Percentiles rank a stretch among this genome's conserved stretches.
Evolutionary conservation across 2,329 filamentous ascomycete species (phyloP).

Genomic region (Aspergillus fumigatiaffinis): DNA sequence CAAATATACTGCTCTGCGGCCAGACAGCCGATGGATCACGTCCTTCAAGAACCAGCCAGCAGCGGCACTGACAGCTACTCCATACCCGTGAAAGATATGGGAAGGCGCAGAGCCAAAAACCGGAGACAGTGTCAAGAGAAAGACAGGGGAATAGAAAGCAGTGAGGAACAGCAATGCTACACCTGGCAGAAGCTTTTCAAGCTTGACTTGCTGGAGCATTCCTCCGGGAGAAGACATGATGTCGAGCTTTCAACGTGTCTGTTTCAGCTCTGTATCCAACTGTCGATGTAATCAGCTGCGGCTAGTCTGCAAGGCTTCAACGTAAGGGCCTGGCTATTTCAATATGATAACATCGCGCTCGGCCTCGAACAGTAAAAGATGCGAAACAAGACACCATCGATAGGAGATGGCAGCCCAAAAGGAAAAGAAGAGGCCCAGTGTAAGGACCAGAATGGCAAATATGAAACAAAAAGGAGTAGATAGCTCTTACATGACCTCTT

Average conservation of each 20-base stretch:
- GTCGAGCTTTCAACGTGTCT: conserved; percentile 10
- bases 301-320: conserved; percentile 3
- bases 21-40: conserved; percentile 46
- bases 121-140: conserved; percentile 71
- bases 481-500: conserved; percentile 14
- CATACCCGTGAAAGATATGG: conserved; percentile 64
- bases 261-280: background rate
- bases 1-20: conserved; percentile 47
- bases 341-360: background rate
- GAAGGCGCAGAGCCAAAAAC: conserved; percentile 84
- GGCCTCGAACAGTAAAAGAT: background rate
- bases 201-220: conserved; percentile 23
- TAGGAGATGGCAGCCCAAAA: background rate
- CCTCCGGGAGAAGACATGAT: conserved; percentile 25
- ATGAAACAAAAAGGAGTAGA: conserved; percentile 11
- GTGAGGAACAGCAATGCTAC: conserved; percentile 35
- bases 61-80: conserved; percentile 64
- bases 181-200: conserved; percentile 23
- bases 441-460: background rate
- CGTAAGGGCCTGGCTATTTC: background rate
- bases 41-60: conserved; percentile 68
- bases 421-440: background rate
- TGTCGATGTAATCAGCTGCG: background rate
- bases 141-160: conserved; percentile 40
- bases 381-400: background rate